phyloP scores from a whole-genome alignment of 306 rosid genomes.

The Dryas alaskensis region DNA sequence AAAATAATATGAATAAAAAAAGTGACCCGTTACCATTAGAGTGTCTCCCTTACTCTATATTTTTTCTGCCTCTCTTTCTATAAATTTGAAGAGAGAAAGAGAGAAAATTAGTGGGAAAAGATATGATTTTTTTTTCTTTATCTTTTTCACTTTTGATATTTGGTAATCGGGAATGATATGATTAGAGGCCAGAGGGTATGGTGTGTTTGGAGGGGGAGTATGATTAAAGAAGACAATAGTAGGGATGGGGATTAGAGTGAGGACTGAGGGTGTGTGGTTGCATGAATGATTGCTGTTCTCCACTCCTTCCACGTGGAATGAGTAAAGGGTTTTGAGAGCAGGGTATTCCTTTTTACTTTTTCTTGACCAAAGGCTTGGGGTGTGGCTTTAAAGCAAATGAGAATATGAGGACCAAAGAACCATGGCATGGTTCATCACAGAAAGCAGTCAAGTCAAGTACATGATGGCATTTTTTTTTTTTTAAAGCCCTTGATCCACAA shows the following conservation, averaged over 20 bases:
- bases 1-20: no score
- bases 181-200: constrained; percentile 33
- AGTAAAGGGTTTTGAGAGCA: constrained; percentile 27
- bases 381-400: not conserved
- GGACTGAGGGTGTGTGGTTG: constrained; percentile 31
- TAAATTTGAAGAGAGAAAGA: constrained; percentile 6
- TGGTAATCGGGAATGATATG: constrained; percentile 18
- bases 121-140: not conserved
- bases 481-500: no score
- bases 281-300: constrained; percentile 62
- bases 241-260: constrained; percentile 13
- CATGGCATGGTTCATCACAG: not conserved
- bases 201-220: constrained; percentile 28
- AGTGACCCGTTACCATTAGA: no score
- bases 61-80: not conserved
- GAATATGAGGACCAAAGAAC: not conserved
- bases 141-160: not conserved
- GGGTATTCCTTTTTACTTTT: constrained; percentile 32
- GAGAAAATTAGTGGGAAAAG: not conserved
- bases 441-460: no score
- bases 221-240: constrained; percentile 48
- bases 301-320: constrained; percentile 40
- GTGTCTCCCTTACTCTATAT: no score
- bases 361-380: constrained; percentile 14
- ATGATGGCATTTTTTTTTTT: no score